Percentiles rank a stretch among this genome's conserved stretches.
These are phyloP conservation scores for Herpetospermum pedunculosum DNA, from an alignment of 306 rosid species.

Conservation along the genomic window DNA sequence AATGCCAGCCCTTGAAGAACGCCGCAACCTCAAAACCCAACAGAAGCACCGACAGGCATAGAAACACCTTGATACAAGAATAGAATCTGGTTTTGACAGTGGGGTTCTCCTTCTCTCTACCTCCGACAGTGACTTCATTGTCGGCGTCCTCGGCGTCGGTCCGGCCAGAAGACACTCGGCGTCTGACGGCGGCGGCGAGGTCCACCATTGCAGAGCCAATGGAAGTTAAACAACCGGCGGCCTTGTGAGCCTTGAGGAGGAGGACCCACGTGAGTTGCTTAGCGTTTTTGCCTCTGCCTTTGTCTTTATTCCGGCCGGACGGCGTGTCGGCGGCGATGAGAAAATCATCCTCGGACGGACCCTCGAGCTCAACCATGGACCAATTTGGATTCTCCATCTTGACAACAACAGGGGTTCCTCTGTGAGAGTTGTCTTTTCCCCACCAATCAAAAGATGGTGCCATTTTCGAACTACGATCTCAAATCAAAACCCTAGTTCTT, in stretches of 20 bases:
- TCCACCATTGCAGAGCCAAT: slow-evolving; percentile 56
- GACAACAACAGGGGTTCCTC: slow-evolving; percentile 92
- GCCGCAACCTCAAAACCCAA: slow-evolving; percentile 65
- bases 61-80: slow-evolving; percentile 45
- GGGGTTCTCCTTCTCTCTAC: slow-evolving; percentile 43
- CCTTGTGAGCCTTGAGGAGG: slow-evolving; percentile 71
- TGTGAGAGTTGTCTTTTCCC: slow-evolving; percentile 47
- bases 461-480: slow-evolving; percentile 40
- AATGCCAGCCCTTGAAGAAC: slow-evolving; percentile 68
- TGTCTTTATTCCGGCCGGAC: slow-evolving; percentile 27
- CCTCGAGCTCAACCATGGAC: slow-evolving; percentile 91
- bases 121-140: slow-evolving; percentile 12
- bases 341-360: slow-evolving; percentile 66
- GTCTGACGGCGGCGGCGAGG: slow-evolving; percentile 47
- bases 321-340: slow-evolving; percentile 22
- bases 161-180: slow-evolving; percentile 62
- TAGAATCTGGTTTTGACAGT: slow-evolving; percentile 49
- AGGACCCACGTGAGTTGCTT: slow-evolving; percentile 92
- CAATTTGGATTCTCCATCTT: slow-evolving; percentile 96
- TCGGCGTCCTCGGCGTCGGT: slow-evolving; percentile 32
- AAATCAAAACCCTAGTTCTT: slow-evolving; percentile 15
- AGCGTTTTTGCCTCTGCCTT: slow-evolving; percentile 63
- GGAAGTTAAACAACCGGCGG: slow-evolving; percentile 72
- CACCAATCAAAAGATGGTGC: slow-evolving; percentile 69
- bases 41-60: slow-evolving; percentile 43